Conservation (phyloP, 345 rosid species). For the Combretum micranthum region DNA sequence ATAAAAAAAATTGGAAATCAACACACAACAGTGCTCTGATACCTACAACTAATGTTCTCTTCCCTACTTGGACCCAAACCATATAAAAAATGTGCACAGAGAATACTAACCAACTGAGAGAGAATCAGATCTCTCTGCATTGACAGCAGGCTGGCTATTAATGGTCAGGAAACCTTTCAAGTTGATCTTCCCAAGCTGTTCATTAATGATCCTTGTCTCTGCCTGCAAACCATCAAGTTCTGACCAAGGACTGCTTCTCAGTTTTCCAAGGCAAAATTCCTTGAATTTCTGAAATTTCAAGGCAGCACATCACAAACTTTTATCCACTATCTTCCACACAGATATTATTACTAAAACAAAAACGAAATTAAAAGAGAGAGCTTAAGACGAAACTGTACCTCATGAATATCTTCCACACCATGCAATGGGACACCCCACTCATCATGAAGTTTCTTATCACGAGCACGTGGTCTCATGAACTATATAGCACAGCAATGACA, state of each 20-base stretch:
- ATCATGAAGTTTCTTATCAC: constrained; percentile 82
- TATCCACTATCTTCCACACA: too few species aligned
- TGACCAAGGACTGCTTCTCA: constrained; percentile 91
- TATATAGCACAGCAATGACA: constrained; percentile 12
- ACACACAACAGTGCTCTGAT: too few species aligned
- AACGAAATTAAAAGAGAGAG: neutral
- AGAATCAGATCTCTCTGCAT: constrained; percentile 77
- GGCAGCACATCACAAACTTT: neutral
- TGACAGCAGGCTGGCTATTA: constrained; percentile 97
- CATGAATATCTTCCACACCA: constrained; percentile 64
- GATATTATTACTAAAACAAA: neutral
- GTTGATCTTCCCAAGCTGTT: constrained; percentile 77
- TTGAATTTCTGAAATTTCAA: constrained; percentile 64
- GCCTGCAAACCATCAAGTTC: constrained; percentile 89
- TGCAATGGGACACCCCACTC: constrained; percentile 82
- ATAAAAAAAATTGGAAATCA: too few species aligned
- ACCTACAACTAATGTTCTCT: neutral
- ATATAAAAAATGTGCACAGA: neutral
- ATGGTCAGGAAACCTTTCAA: constrained; percentile 81
- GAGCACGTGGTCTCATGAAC: constrained; percentile 80
- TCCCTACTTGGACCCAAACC: neutral
- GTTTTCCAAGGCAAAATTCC: constrained; percentile 69
- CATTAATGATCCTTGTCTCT: constrained; percentile 89
- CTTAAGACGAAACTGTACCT: constrained; percentile 35
- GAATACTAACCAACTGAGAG: constrained; percentile 61